Evolutionary conservation across 805 yeast genomes (phyloP).

Genomic region (Torulaspora gathmanii): DNA sequence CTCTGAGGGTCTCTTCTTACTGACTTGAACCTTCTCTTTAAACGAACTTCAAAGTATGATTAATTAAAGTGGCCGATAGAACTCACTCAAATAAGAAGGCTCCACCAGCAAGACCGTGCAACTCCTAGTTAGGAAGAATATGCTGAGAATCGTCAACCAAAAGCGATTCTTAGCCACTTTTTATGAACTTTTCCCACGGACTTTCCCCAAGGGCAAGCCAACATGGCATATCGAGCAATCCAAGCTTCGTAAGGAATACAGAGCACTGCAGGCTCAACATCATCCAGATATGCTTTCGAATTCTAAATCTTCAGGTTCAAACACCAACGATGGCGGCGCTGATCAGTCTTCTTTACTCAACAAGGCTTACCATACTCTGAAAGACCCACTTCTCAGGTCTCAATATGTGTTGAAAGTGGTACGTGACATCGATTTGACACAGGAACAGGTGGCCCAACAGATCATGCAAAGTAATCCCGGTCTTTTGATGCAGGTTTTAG

Average conservation of each 20-base stretch:
- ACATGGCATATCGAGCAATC: constrained; percentile 58
- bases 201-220: constrained; percentile 64
- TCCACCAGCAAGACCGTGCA: neutral
- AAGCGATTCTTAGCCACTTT: constrained; percentile 34
- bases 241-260: constrained; percentile 65
- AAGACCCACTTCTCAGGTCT: constrained; percentile 66
- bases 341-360: constrained; percentile 53
- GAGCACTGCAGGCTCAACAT: constrained; percentile 61
- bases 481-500: constrained; percentile 70
- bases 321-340: constrained; percentile 11
- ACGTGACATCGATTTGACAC: constrained; percentile 49
- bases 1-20: neutral
- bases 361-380: constrained; percentile 68
- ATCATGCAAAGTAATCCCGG: constrained; percentile 48
- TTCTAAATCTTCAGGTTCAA: neutral
- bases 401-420: constrained; percentile 48
- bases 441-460: constrained; percentile 51
- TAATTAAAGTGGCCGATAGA: neutral
- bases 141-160: constrained; percentile 7
- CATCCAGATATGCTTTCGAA: constrained; percentile 69
- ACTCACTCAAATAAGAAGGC: neutral
- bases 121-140: neutral
- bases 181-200: constrained; percentile 68
- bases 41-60: neutral
- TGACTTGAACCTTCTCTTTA: neutral